These are phyloP conservation scores for Crinitomyces ghanaensis DNA, from an alignment of 805 yeast species.

Conservation along the genomic window DNA sequence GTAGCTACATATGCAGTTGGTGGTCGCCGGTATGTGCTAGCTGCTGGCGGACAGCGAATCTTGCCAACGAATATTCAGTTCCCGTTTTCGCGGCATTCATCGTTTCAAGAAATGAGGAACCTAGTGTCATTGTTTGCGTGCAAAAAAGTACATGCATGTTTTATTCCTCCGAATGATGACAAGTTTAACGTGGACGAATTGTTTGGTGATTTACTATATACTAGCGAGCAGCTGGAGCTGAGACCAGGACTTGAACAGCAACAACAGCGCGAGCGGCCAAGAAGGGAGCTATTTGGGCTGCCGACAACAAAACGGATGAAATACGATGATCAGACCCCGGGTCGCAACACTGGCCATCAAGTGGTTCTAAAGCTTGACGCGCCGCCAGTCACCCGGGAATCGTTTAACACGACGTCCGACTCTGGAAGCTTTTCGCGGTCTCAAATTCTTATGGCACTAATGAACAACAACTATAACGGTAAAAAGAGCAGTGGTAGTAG, in stretches of 20 bases:
- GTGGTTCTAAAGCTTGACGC: too few relatives aligned
- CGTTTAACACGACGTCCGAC: too few relatives aligned
- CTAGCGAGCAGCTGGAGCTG: slow-evolving; percentile 8
- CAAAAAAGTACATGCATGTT: slow-evolving; percentile 13
- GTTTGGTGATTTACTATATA: slow-evolving; percentile 11
- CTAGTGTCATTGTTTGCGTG: slow-evolving; percentile 16
- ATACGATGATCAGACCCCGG: too few relatives aligned
- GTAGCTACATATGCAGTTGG: slow-evolving; percentile 4
- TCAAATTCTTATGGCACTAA: too few relatives aligned
- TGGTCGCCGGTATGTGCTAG: slow-evolving; percentile 13
- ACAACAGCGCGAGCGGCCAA: neutral
- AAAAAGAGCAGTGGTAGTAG: too few relatives aligned
- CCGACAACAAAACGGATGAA: too few relatives aligned
- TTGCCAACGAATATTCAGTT: slow-evolving; percentile 19
- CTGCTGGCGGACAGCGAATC: slow-evolving; percentile 7
- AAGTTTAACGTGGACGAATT: slow-evolving; percentile 10
- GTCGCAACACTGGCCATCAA: too few relatives aligned
- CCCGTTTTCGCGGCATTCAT: slow-evolving; percentile 25
- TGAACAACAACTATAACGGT: too few relatives aligned
- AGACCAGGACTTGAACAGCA: neutral
- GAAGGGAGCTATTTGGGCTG: too few relatives aligned
- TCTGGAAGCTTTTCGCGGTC: too few relatives aligned
- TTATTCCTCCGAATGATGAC: slow-evolving; percentile 4
- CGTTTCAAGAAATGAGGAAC: slow-evolving; percentile 17
- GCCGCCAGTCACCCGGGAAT: too few relatives aligned